Evolutionary conservation across 768 basidiomycete genomes (phyloP), one percentile per base, ranked within the genome.

Genomic region (Podaxis sp.): DNA sequence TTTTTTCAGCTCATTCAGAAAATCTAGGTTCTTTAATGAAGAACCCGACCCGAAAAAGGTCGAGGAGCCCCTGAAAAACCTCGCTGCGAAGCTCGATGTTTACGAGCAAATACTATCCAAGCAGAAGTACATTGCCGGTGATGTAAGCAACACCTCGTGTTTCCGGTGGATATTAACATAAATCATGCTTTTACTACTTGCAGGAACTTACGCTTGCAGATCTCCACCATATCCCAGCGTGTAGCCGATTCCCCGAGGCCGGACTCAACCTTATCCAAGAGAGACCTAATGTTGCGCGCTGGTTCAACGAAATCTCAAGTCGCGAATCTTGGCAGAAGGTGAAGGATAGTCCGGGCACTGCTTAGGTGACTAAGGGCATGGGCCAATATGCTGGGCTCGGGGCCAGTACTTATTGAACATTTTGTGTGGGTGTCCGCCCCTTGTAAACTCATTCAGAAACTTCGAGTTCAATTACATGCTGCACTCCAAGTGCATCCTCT

Each of bases 61-160:
- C 36, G 66, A 70, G 61, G 59, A 61, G 19, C 63, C 67, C 38
- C 62, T 66, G 9, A 36, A 55, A 13, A 62, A 66, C 17, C 72
- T 80, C 11, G 70, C 73, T 40, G 69, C 62, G 0, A 79, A 75
- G 59, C 73, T 84, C 17, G 73, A 75, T 27, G 80, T 70, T 1
- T 85, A 83, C 68, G 82, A 85, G 52, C 63, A 67, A 12, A 77
- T 85, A 47, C 72, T 86, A 22, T 66, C 73, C n/a, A 83, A 80
- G 67, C 75, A 77, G 64, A 74, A 73, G 59, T 84, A 82, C 65
- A 68, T 84, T 47, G 78, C 76, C 6, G 82, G 82, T 4, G 74
- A 83, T 59, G 80, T 72, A 64, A 27, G 70, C 56, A 22, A 22
- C 13, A 22, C 25, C 25, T 22, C 24, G 49, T 22, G 22, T 46